A percentile compares a stretch with the other conserved stretches of the same genome.
phyloP scores from a whole-genome alignment of 305 asterid species.

The Salvia sclarea region DNA sequence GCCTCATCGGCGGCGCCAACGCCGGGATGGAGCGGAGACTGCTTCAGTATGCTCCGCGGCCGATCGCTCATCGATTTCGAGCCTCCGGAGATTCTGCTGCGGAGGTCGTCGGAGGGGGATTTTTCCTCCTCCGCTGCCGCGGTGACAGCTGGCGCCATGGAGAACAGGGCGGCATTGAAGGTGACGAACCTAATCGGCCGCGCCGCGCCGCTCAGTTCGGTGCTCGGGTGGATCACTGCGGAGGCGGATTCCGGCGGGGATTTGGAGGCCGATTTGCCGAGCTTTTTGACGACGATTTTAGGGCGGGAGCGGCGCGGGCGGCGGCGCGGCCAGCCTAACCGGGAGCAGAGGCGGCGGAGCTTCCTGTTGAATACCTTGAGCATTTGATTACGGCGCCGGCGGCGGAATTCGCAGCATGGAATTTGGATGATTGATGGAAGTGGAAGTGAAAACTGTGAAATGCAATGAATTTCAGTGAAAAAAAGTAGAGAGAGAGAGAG shows the following conservation, averaged over 20 bases:
- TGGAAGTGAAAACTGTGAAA: not conserved
- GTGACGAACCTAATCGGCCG: slow-evolving; percentile 58
- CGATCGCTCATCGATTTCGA: slow-evolving; percentile 57
- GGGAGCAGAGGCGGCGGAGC: slow-evolving; percentile 55
- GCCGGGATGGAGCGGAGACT: slow-evolving; percentile 61
- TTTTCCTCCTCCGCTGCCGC: slow-evolving; percentile 37
- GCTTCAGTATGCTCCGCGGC: slow-evolving; percentile 77
- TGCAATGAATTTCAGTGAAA: not conserved
- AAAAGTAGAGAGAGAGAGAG: slow-evolving; percentile 19
- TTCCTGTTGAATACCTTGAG: slow-evolving; percentile 51
- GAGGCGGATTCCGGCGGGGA: slow-evolving; percentile 39
- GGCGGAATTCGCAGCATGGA: slow-evolving; percentile 29
- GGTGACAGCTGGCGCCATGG: slow-evolving; percentile 92
- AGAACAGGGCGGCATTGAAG: slow-evolving; percentile 93
- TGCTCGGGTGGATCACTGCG: slow-evolving; percentile 72
- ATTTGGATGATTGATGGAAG: slow-evolving; percentile 7
- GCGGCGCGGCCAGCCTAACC: slow-evolving; percentile 57
- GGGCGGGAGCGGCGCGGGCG: slow-evolving; percentile 56
- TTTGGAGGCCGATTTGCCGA: slow-evolving; percentile 56
- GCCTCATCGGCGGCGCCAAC: slow-evolving; percentile 24
- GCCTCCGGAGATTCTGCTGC: not conserved
- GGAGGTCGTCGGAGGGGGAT: slow-evolving; percentile 29
- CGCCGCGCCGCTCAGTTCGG: slow-evolving; percentile 38
- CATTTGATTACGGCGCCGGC: slow-evolving; percentile 35
- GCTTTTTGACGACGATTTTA: slow-evolving; percentile 54